A percentile compares a stretch with the other conserved stretches of the same genome.
Evolutionary conservation across 2,329 filamentous ascomycete species (phyloP).

Genomic region (Penicillium sp.): DNA sequence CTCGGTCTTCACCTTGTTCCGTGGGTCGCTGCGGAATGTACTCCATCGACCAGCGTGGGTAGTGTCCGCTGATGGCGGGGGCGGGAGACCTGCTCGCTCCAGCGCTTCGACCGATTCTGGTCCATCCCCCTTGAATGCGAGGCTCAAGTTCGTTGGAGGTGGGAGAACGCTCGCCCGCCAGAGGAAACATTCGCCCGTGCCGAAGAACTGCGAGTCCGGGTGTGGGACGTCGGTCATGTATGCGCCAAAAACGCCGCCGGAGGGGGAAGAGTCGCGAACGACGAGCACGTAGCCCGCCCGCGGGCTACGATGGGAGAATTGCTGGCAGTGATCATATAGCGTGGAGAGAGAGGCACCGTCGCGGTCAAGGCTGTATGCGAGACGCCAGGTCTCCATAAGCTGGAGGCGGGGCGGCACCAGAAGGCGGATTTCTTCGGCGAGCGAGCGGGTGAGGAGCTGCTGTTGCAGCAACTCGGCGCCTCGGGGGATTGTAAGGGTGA

Average conservation of each 20-base stretch:
- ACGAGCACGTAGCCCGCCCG: conserved; percentile 86
- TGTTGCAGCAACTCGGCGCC: conserved; percentile 54
- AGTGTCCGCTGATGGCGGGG: conserved; percentile 63
- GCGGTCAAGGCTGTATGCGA: conserved; percentile 85
- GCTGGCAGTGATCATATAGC: conserved; percentile 71
- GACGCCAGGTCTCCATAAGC: conserved; percentile 76
- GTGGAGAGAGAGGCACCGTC: conserved; percentile 84
- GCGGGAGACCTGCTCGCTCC: conserved; percentile 55
- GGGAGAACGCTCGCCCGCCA: conserved; percentile 69
- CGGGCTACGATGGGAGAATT: conserved; percentile 57
- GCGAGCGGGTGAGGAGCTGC: conserved; percentile 59
- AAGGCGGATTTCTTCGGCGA: conserved; percentile 89
- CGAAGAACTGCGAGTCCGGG: conserved; percentile 78
- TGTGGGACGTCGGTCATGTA: conserved; percentile 88
- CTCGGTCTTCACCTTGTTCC: conserved; percentile 13
- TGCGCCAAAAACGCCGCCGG: conserved; percentile 67
- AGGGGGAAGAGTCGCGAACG: conserved; percentile 60
- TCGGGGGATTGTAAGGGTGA: conserved; percentile 53
- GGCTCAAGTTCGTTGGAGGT: conserved; percentile 13
- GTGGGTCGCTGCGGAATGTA: conserved; percentile 44
- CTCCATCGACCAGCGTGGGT: conserved; percentile 56
- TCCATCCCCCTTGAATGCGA: conserved; percentile 10
- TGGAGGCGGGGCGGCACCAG: conserved; percentile 82
- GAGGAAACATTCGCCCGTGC: conserved; percentile 92
- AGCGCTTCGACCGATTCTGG: conserved; percentile 37